Percentiles rank a stretch among this genome's conserved stretches.
Evolutionary conservation across 164 flowering plant genomes (phyloP).

Genomic region (Kingdonia uniflora): DNA sequence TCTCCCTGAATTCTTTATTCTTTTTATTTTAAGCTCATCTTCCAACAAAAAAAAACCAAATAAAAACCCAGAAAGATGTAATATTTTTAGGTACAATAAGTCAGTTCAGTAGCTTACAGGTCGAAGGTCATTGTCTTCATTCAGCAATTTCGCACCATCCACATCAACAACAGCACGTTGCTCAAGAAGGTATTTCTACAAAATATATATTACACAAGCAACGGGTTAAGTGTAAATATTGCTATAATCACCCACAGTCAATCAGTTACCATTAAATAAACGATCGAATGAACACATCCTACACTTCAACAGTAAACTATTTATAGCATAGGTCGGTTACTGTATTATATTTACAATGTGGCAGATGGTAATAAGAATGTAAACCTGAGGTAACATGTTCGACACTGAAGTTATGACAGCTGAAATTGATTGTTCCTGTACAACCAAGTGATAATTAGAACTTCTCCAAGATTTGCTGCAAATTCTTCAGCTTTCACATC

Average conservation of each 20-base stretch:
- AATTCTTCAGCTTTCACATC: too few species aligned
- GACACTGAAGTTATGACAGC: conserved; percentile 72
- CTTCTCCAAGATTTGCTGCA: neutral
- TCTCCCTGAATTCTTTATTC: too few species aligned
- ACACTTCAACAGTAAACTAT: too few species aligned
- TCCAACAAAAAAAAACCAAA: too few species aligned
- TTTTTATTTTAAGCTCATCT: too few species aligned
- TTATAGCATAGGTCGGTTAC: neutral
- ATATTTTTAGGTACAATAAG: too few species aligned
- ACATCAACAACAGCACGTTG: conserved; percentile 69
- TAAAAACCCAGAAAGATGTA: too few species aligned
- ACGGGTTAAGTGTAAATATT: too few species aligned
- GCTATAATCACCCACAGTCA: neutral
- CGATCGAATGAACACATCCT: too few species aligned
- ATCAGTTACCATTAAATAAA: too few species aligned
- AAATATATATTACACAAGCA: conserved; percentile 3
- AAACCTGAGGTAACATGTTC: conserved; percentile 90
- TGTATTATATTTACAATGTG: neutral
- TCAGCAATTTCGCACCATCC: conserved; percentile 79
- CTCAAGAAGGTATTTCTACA: conserved; percentile 86
- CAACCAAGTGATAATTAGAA: conserved; percentile 7
- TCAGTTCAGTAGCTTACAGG: conserved; percentile 42
- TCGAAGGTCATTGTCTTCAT: conserved; percentile 90
- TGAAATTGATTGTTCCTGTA: conserved; percentile 90
- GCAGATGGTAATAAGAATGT: conserved; percentile 7